Evolutionary conservation across 257 asterid species (phyloP), one percentile per base, ranked within the genome.

Genomic region (Oldenlandia corymbosa): DNA sequence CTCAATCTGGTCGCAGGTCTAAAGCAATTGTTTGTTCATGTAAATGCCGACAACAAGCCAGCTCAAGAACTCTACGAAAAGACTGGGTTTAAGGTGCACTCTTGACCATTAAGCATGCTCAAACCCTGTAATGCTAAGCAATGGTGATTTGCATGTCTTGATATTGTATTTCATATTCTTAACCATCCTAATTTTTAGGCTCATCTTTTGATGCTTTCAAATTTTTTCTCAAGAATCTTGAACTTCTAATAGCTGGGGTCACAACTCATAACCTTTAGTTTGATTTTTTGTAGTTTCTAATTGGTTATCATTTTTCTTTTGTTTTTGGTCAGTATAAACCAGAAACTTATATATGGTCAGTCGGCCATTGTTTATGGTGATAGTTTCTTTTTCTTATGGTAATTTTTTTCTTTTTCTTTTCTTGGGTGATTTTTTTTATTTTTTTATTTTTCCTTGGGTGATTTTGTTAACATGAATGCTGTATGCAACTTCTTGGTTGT

Each of bases 11-110:
- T 53, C 41, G 52, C 86, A 91, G 96, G 95, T 69, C 42, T 88
- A 81, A 81, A 76, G 69, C 89, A 83, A 58, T 77, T 91, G 24
- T 85, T 85, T 79, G 96, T 91, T 71, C 98, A 85, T 73, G 96
- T 88, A 41, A 84, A 88, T 68, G 81, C 83, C 69, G 95, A 81
- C 70, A 88, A 91, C 83, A 69, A 74, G 70, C 76, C 82, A 70
- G 96, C 95, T 39, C 88, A 78, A 78, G 85, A 88, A 72, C 85
- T 90, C 69, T 87, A 87, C 85, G 69, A 26, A 65, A 91, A 84
- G 67, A 78, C 79, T 59, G 98, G 98, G 26, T 91, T 91, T 72
- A 71, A 84, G 90, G 97, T 87, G 50, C 57, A 52, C 42, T 16
- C 71, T 59, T 43, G 42, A 62, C 67, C 58, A 37, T 49, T 68